Conservation (phyloP, 176 grass and related monocot species). For the Panicum miliaceum region DNA sequence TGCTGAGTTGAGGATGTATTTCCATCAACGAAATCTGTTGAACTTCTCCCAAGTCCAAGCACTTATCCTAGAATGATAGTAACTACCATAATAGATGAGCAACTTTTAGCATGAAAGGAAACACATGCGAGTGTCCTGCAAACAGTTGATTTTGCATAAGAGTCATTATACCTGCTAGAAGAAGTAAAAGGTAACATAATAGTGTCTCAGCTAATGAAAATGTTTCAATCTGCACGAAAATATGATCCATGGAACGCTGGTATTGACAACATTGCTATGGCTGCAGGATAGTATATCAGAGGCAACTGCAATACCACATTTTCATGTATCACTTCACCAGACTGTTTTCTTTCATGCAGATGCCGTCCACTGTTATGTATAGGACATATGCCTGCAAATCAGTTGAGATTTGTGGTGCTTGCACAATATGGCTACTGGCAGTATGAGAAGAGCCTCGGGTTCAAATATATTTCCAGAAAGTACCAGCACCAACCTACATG, state of each 20-base stretch:
- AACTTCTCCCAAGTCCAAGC: not conserved
- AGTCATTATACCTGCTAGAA: not conserved
- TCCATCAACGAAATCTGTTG: not conserved
- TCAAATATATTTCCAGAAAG: constrained; percentile 26
- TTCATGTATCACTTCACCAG: not conserved
- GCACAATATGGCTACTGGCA: constrained; percentile 2
- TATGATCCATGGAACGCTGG: constrained; percentile 3
- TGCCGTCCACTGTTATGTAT: not conserved
- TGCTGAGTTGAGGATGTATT: not conserved
- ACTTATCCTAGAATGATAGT: not conserved
- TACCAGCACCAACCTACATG: constrained; percentile 5
- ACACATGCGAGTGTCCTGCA: not conserved
- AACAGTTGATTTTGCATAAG: not conserved
- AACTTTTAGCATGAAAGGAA: constrained; percentile 20
- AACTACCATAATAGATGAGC: not conserved
- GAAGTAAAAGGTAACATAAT: not conserved
- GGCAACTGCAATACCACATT: not conserved
- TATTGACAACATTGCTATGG: not conserved
- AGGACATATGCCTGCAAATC: not conserved
- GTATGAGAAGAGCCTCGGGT: constrained; percentile 5
- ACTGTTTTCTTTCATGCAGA: not conserved
- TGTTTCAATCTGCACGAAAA: not conserved
- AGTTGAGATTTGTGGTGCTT: not conserved
- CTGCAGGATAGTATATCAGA: not conserved
- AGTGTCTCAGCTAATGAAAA: not conserved